Evolutionary conservation across 2,329 filamentous ascomycete genomes (phyloP).

Genomic region (Pleomassaria siparia): DNA sequence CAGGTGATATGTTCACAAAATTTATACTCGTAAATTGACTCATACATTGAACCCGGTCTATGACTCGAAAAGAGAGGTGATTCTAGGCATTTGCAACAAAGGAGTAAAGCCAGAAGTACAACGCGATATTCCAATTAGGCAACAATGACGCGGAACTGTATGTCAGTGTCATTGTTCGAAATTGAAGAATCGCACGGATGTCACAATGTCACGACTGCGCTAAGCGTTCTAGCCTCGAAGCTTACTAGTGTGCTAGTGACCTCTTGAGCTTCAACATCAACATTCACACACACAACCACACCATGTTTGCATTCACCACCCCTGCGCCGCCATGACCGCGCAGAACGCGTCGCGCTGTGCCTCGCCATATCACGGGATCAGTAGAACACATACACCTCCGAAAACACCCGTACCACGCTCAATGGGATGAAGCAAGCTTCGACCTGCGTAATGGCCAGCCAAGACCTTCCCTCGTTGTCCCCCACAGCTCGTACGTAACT

Average conservation of each 20-base stretch:
- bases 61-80: background rate
- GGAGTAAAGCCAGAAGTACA: background rate
- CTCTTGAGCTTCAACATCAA: conserved; percentile 7
- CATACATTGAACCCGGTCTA: background rate
- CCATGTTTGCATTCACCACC: conserved; percentile 7
- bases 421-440: conserved; percentile 3
- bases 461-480: conserved; percentile 27
- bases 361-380: conserved; percentile 23
- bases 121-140: background rate
- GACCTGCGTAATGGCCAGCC: conserved; percentile 27
- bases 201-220: conserved; percentile 4
- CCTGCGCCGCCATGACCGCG: conserved; percentile 1
- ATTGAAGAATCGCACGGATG: background rate
- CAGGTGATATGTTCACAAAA: background rate
- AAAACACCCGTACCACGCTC: conserved; percentile 4
- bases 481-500: conserved; percentile 41
- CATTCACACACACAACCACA: conserved; percentile 1
- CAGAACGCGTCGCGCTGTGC: conserved; percentile 22
- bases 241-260: no score
- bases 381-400: conserved; percentile 2
- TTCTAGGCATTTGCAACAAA: background rate
- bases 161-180: background rate
- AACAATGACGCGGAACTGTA: no score
- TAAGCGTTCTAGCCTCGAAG: background rate
- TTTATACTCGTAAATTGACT: background rate